These are phyloP conservation scores for Globisporangium iwayamae DNA, from an alignment of 352 stramenopile genomes.

Conservation along the genomic window DNA sequence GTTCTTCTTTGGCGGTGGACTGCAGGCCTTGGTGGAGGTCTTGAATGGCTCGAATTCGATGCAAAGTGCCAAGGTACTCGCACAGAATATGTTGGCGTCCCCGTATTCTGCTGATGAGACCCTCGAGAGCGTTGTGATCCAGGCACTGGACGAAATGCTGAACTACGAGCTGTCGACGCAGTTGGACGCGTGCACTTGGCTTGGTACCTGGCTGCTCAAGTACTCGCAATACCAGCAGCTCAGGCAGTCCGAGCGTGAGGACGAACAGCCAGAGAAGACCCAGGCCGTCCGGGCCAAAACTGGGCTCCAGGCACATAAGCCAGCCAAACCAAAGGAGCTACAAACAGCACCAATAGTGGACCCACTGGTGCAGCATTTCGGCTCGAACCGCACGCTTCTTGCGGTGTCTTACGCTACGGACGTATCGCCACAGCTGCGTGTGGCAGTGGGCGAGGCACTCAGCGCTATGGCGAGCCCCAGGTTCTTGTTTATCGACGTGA, in stretches of 20 bases:
- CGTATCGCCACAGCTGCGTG: not conserved
- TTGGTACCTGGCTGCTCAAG: constrained; percentile 47
- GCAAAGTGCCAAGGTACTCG: not conserved
- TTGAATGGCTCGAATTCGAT: not conserved
- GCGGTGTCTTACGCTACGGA: not conserved
- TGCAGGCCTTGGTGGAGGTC: not conserved
- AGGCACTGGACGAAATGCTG: constrained; percentile 39
- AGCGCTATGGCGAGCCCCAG: constrained; percentile 2
- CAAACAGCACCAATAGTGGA: not conserved
- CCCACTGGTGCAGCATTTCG: not conserved
- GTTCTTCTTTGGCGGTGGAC: constrained; percentile 68
- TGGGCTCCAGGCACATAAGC: not conserved
- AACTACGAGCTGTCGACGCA: constrained; percentile 15
- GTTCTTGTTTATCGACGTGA: constrained; percentile 35
- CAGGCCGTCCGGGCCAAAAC: not conserved
- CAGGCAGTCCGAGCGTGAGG: not conserved
- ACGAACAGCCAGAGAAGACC: not conserved
- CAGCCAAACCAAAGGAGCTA: not conserved
- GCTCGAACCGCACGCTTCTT: not conserved
- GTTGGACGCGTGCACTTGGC: constrained; percentile 45
- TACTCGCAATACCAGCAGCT: constrained; percentile 9
- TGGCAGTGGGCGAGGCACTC: not conserved
- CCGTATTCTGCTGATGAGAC: constrained; percentile 9
- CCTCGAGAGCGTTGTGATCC: constrained; percentile 34
- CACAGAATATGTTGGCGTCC: constrained; percentile 9